phyloP scores from a whole-genome alignment of 1,139 yeast species.

The Keqinozyma sinolaborantium region DNA sequence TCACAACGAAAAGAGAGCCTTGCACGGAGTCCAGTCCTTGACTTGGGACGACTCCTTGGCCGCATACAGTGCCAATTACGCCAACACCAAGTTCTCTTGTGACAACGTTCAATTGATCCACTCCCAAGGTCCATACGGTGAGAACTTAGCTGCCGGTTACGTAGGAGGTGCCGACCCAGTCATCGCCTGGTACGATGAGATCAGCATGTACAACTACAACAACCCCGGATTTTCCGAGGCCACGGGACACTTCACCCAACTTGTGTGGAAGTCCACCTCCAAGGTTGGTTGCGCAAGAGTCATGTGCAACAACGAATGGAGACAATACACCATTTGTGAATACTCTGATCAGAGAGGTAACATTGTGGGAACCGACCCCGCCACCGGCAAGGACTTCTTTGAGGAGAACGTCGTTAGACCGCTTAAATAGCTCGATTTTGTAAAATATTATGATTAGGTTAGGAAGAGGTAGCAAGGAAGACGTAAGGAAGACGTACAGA shows the following conservation, averaged over 20 bases:
- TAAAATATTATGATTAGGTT: not conserved
- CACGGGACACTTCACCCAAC: constrained; percentile 67
- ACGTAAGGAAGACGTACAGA: too few relatives aligned
- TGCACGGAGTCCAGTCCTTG: constrained; percentile 47
- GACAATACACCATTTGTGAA: constrained; percentile 66
- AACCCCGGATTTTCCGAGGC: constrained; percentile 42
- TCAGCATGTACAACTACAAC: constrained; percentile 43
- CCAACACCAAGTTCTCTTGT: constrained; percentile 43
- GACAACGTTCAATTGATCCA: constrained; percentile 51
- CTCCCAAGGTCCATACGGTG: constrained; percentile 54
- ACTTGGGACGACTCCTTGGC: constrained; percentile 48
- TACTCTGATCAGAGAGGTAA: constrained; percentile 61
- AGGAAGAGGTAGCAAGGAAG: too few relatives aligned
- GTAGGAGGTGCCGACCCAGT: constrained; percentile 47
- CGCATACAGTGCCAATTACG: constrained; percentile 44
- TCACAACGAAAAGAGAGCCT: constrained; percentile 53
- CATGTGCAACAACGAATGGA: constrained; percentile 45
- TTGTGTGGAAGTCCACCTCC: constrained; percentile 59
- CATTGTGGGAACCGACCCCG: constrained; percentile 32
- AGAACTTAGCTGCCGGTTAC: constrained; percentile 56
- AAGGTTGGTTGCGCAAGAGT: constrained; percentile 62
- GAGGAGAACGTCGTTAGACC: constrained; percentile 49
- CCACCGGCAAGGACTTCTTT: constrained; percentile 40
- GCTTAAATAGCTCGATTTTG: constrained; percentile 6
- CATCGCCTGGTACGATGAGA: constrained; percentile 67